Base-by-base conservation (phyloP, 2,329 filamentous ascomycete genomes). In the Ascocoryne sarcoides region DNA sequence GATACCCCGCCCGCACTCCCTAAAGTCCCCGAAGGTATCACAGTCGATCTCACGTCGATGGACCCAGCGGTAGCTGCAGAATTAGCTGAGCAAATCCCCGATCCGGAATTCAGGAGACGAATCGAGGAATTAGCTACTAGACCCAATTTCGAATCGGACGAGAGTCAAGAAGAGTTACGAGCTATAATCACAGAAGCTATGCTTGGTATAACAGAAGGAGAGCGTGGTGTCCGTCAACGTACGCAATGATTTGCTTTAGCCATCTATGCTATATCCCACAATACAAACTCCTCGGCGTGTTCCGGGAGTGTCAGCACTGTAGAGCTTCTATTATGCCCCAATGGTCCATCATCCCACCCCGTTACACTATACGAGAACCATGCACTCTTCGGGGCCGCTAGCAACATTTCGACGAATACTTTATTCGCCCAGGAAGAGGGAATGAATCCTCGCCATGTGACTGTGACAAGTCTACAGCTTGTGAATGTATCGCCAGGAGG, bases 91-190 rank as follows among this genome's bases (percentile, higher is more conserved):
- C n/a, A n/a, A n/a, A 75, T 82, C 43, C 75, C 82, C 7, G 88
- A 96, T 58, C 79, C 85, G 1, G 88, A 89, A 51, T 86, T 98
- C 51, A 78, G 82, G 57, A 71, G 82, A 50, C 74, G 85, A 39
- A 96, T 98, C 57, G 88, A 96, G 56, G 84, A 95, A 62, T 65
- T 98, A 44, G 89, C 92, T 2, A 73, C 81, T 26, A 73, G 87
- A 30, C 79, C 83, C 17, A 88, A 96, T 57, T 94, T 95, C 55
- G 71, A 90, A 53, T 82, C 79, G 4, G 79, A 85, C 39, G 77
- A 82, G 44, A 85, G 84, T 3, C 92, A 98, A 63, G 74, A 73
- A 16, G 79, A 89, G 57, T 64, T 98, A 55, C 75, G 88, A 45
- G 73, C 76, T 50, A 66, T 98, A 45, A 79, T 98, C 4, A 75